Percentiles rank a stretch among this genome's conserved stretches.
Evolutionary conservation across 2,329 filamentous ascomycete genomes (phyloP).

Genomic region (Neonectria punicea): DNA sequence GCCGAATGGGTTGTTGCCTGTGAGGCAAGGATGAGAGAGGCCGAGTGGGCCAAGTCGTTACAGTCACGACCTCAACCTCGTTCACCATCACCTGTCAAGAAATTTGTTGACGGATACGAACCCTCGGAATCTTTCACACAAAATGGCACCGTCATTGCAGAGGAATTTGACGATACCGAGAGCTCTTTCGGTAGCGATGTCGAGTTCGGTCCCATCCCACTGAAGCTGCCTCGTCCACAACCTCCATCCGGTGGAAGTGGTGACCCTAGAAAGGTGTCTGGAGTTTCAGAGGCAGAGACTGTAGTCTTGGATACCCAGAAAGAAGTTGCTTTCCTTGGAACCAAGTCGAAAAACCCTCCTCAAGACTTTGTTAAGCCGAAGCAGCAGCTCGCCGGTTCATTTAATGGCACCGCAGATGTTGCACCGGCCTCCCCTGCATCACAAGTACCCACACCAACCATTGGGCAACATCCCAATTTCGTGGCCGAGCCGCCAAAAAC

Average conservation of each 20-base stretch:
- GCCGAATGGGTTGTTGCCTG: slow-evolving; percentile 83
- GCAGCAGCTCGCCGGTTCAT: slow-evolving; percentile 13
- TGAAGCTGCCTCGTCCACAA: slow-evolving; percentile 34
- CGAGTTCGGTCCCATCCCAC: slow-evolving; percentile 34
- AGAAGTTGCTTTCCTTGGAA: slow-evolving; percentile 22
- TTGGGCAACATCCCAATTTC: slow-evolving; percentile 24
- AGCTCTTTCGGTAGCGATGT: slow-evolving; percentile 27
- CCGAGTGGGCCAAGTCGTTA: slow-evolving; percentile 59
- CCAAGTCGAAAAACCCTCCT: slow-evolving; percentile 31
- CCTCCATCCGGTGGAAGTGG: slow-evolving; percentile 7
- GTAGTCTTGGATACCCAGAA: slow-evolving; percentile 31
- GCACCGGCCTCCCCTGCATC: slow-evolving; percentile 12
- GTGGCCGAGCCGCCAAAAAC: slow-evolving; percentile 32
- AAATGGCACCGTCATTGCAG: slow-evolving; percentile 20
- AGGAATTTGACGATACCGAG: slow-evolving; percentile 32
- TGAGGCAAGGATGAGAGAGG: slow-evolving; percentile 77
- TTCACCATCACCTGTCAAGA: slow-evolving; percentile 38
- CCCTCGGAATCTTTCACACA: slow-evolving; percentile 15
- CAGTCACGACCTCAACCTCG: slow-evolving; percentile 26
- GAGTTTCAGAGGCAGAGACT: slow-evolving; percentile 39
- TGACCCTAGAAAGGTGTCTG: slow-evolving; percentile 36
- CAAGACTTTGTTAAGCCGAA: slow-evolving; percentile 32
- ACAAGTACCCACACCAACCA: slow-evolving; percentile 33
- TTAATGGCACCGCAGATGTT: slow-evolving; percentile 34
- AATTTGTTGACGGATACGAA: slow-evolving; percentile 13